Percentiles rank a stretch among this genome's conserved stretches.
Evolutionary conservation across 2,329 filamentous ascomycete species (phyloP).

Genomic region (Cladosporium sp.): DNA sequence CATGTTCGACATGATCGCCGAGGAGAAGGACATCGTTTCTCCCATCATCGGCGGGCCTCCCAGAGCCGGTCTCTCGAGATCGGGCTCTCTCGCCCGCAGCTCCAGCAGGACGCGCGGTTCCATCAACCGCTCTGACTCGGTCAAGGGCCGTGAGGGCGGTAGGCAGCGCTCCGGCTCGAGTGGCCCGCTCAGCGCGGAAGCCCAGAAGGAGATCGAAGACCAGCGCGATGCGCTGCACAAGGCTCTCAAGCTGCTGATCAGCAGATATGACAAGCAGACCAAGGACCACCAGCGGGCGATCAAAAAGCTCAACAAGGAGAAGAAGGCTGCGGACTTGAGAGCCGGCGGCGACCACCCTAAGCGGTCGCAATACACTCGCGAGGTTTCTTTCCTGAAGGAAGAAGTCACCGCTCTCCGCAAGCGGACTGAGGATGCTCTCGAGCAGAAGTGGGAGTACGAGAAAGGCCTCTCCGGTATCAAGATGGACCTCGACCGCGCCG

Average conservation of each 20-base stretch:
- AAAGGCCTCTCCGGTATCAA: constrained; percentile 82
- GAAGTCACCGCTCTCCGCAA: constrained; percentile 80
- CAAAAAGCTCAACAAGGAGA: constrained; percentile 50
- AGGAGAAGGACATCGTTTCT: constrained; percentile 44
- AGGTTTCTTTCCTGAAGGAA: constrained; percentile 70
- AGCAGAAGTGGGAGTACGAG: constrained; percentile 94
- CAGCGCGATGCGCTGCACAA: constrained; percentile 89
- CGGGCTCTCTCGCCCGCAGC: constrained; percentile 54
- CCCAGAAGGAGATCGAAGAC: constrained; percentile 85
- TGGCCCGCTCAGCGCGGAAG: constrained; percentile 50
- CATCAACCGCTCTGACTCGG: constrained; percentile 26
- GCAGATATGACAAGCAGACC: constrained; percentile 78
- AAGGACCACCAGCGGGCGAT: constrained; percentile 79
- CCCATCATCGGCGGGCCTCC: constrained; percentile 11
- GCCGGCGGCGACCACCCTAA: constrained; percentile 59
- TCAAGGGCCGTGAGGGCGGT: constrained; percentile 33
- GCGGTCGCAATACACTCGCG: constrained; percentile 73
- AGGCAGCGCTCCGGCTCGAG: constrained; percentile 36
- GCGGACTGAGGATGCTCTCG: constrained; percentile 85
- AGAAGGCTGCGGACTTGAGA: constrained; percentile 70
- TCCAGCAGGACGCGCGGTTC: constrained; percentile 29
- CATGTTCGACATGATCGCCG: constrained; percentile 53
- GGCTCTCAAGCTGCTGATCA: constrained; percentile 76
- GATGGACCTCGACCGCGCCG: constrained; percentile 93
- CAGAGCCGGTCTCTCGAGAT: constrained; percentile 36